Evolutionary conservation across 805 yeast genomes (phyloP).

Genomic region (Monosporozyma unispora): DNA sequence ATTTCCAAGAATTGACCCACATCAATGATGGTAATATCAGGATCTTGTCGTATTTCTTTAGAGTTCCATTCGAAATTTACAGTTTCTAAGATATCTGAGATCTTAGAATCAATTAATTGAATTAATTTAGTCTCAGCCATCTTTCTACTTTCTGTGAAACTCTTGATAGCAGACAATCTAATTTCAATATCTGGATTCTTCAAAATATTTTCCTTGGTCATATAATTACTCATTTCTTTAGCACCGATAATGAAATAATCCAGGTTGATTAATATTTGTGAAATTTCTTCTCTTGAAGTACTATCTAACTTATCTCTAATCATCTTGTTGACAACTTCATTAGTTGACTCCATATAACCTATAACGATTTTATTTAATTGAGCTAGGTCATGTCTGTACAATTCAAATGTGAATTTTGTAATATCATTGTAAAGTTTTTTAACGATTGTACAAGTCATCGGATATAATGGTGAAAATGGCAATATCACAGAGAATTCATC

Average conservation of each 20-base stretch:
- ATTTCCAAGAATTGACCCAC: constrained; percentile 78
- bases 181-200: constrained; percentile 34
- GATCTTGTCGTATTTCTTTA: constrained; percentile 41
- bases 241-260: constrained; percentile 79
- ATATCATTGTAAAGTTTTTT: constrained; percentile 57
- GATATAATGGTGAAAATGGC: constrained; percentile 85
- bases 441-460: constrained; percentile 72
- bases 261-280: constrained; percentile 80
- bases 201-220: constrained; percentile 33
- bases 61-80: constrained; percentile 83
- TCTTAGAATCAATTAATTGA: constrained; percentile 70
- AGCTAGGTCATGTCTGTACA: constrained; percentile 52
- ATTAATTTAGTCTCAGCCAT: constrained; percentile 75
- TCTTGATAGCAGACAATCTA: constrained; percentile 43
- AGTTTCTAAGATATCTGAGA: constrained; percentile 71
- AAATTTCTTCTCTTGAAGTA: constrained; percentile 77
- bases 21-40: constrained; percentile 69
- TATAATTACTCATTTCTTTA: constrained; percentile 43
- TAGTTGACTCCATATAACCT: constrained; percentile 54
- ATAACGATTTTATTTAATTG: constrained; percentile 52
- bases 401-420: constrained; percentile 56
- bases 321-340: constrained; percentile 55
- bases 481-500: constrained; percentile 49
- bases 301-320: constrained; percentile 54
- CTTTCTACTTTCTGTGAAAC: constrained; percentile 51